A percentile compares a stretch with the other conserved stretches of the same genome.
phyloP scores from a whole-genome alignment of 106 monocot genomes.

The Dioscorea zingiberensis region DNA sequence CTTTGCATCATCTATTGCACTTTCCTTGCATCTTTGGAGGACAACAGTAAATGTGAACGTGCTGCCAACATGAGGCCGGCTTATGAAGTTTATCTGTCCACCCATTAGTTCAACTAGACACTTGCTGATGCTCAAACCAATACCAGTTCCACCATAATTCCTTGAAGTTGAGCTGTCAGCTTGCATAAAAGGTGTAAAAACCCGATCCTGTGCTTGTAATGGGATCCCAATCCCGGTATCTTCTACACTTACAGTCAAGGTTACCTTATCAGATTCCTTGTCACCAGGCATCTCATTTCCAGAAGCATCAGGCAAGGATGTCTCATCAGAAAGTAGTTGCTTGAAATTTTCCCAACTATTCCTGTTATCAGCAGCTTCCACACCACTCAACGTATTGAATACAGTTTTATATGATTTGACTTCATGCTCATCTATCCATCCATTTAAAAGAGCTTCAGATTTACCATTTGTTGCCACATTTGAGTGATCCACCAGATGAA shows the following conservation, averaged over 20 bases:
- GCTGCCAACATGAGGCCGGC: conserved; percentile 75
- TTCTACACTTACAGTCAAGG: conserved; percentile 73
- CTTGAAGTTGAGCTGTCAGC: conserved; percentile 96
- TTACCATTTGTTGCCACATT: conserved; percentile 29
- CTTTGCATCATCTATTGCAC: conserved; percentile 19
- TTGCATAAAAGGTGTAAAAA: conserved; percentile 98
- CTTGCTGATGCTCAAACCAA: conserved; percentile 95
- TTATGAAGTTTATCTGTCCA: conserved; percentile 76
- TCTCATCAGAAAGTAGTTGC: conserved; percentile 37
- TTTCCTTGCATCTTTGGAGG: conserved; percentile 31
- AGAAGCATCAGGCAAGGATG: conserved; percentile 7
- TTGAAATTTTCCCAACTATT: conserved; percentile 84
- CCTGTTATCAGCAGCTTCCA: conserved; percentile 72
- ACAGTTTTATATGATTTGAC: not conserved
- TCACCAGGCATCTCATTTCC: conserved; percentile 17
- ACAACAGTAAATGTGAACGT: conserved; percentile 89
- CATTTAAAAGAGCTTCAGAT: conserved; percentile 26
- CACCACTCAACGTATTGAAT: conserved; percentile 73
- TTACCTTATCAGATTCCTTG: conserved; percentile 31
- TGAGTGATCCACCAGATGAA: conserved; percentile 57
- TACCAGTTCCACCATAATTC: conserved; percentile 94
- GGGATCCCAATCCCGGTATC: conserved; percentile 97
- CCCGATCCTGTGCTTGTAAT: conserved; percentile 72
- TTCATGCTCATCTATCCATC: conserved; percentile 14
- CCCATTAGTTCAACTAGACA: conserved; percentile 95